phyloP scores from a whole-genome alignment of 257 asterid genomes.

The Datura wrightii region DNA sequence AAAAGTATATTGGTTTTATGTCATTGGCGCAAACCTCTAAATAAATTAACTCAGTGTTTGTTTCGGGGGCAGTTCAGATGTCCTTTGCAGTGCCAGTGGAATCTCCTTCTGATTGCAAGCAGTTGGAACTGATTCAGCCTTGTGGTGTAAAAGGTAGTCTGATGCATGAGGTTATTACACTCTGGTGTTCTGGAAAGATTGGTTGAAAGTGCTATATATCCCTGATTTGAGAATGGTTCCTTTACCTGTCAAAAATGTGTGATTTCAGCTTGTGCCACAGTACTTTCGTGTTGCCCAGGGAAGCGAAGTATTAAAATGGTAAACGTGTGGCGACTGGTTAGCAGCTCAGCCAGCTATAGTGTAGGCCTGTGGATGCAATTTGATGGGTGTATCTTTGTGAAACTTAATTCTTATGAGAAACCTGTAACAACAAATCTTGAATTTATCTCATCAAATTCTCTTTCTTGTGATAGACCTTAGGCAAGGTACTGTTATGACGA shows the following conservation, averaged over 20 bases:
- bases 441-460: too few relatives aligned
- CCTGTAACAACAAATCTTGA: too few relatives aligned
- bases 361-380: background rate
- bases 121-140: constrained; percentile 3
- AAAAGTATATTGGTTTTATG: background rate
- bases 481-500: too few relatives aligned
- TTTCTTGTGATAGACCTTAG: too few relatives aligned
- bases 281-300: background rate
- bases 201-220: background rate
- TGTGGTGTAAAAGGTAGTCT: constrained; percentile 9
- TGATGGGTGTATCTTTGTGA: background rate
- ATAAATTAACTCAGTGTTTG: background rate
- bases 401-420: background rate
- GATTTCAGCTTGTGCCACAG: background rate
- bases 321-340: background rate
- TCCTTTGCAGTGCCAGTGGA: background rate
- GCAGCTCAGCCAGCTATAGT: background rate
- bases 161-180: background rate
- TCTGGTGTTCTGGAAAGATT: background rate
- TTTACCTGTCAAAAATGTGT: background rate
- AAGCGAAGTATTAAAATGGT: background rate
- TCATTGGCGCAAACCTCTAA: background rate
- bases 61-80: constrained; percentile 14
- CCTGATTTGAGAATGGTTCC: background rate
- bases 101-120: background rate